Percentiles rank a stretch among this genome's conserved stretches.
phyloP scores from a whole-genome alignment of 768 basidiomycete genomes.

The Pisolithus orientalis region DNA sequence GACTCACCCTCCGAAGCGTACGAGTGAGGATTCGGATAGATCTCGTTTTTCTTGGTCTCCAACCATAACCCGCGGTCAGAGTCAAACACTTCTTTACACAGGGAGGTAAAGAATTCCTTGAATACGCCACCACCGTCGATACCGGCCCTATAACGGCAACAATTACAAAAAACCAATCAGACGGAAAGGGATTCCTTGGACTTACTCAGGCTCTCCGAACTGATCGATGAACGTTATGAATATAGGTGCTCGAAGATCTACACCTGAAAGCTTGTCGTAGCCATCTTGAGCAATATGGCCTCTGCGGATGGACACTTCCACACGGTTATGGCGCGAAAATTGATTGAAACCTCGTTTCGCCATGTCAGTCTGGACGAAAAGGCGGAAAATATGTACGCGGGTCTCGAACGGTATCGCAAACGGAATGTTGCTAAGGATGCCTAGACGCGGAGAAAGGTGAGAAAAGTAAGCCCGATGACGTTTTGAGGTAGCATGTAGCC shows the following conservation, averaged over 20 bases:
- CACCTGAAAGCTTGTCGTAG: slow-evolving; percentile 74
- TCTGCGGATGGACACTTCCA: slow-evolving; percentile 41
- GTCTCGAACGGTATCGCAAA: slow-evolving; percentile 91
- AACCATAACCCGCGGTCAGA: slow-evolving; percentile 93
- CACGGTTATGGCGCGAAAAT: slow-evolving; percentile 13
- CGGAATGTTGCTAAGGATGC: slow-evolving; percentile 91
- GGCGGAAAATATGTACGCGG: slow-evolving; percentile 84
- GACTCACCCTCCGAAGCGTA: slow-evolving; percentile 82
- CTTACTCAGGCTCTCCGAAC: slow-evolving; percentile 80
- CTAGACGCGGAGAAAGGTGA: slow-evolving; percentile 64
- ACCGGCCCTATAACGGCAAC: slow-evolving; percentile 50
- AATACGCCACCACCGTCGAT: slow-evolving; percentile 97
- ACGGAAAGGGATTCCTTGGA: slow-evolving; percentile 5
- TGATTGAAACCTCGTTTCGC: slow-evolving; percentile 13
- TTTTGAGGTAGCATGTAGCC: slow-evolving; percentile 40
- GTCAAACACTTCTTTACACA: slow-evolving; percentile 93
- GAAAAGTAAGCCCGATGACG: slow-evolving; percentile 64
- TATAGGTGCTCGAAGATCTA: slow-evolving; percentile 74
- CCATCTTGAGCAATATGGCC: slow-evolving; percentile 84
- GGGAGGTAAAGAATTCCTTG: slow-evolving; percentile 93
- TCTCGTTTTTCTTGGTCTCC: slow-evolving; percentile 81
- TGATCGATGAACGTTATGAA: slow-evolving; percentile 92
- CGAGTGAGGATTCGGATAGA: slow-evolving; percentile 90
- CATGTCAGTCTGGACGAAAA: slow-evolving; percentile 70
- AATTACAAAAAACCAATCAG: slow-evolving; percentile 1